Base-by-base conservation (phyloP, 495 filamentous ascomycete species). In the Corynascus novoguineensis region DNA sequence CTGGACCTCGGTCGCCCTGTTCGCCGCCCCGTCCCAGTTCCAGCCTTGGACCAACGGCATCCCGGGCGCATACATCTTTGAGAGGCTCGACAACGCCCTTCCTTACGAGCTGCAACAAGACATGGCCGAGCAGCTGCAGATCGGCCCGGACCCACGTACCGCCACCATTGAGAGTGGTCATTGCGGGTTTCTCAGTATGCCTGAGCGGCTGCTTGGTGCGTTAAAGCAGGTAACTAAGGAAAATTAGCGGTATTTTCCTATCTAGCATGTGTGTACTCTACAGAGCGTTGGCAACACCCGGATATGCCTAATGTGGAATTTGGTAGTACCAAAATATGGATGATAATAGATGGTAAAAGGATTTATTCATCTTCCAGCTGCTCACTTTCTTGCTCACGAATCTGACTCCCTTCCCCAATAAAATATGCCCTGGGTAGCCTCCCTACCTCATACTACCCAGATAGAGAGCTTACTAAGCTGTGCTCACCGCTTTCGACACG, bases 21-120 rank as follows among this genome's bases (percentile, higher is more conserved):
- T 53, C 25, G 37, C 50, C 9, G 37, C 35, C 3, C 24, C 35
- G 19, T 53, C 50, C 7, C 37, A 53, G 37, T 53, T 42, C 24
- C 37, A 42, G 25, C 50, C 50, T 4, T 53, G 50, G 50, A 53
- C 31, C 50, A 53, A 53, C 37, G 50, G 50, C 25, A 53, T 53
- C 9, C 50, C 50, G 3, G 37, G 50, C 37, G 24, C 50, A n/a
- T 53, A 42, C 37, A 53, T 53, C 37, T 53, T 53, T 27, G n/a
- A 41, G 35, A 53, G 37, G 8, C 1, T 53, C 32, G 50, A 53
- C 50, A 53, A 53, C 37, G 50, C 50, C 37, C 37, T 53, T 7
- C 50, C 50, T 11, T 22, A 19, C 25, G 4, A 40, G 4, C 50
- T 53, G 1, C 50, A 53, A 38, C 50, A 53, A 27, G 37, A 5